Conservation (phyloP, 305 asterid species). For the Ruellia speciosa region DNA sequence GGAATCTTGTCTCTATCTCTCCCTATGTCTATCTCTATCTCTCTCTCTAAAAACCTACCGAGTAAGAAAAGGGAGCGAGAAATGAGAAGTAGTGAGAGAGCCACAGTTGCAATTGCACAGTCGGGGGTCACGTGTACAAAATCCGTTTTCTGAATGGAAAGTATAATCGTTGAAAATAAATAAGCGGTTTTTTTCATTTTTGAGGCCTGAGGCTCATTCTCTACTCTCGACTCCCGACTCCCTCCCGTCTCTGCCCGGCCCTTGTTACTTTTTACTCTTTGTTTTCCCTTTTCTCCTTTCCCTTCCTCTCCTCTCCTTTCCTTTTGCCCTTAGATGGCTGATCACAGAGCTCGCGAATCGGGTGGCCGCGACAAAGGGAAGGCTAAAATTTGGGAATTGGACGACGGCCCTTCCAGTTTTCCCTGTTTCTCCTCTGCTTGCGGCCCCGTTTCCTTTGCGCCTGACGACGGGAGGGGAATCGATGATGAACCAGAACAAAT, state of each 20-base stretch:
- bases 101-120: not conserved
- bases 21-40: not conserved
- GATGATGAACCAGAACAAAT: not conserved
- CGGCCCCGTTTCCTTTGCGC: not conserved
- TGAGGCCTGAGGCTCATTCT: not conserved
- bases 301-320: not conserved
- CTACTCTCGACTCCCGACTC: too few relatives aligned
- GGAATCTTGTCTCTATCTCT: too few relatives aligned
- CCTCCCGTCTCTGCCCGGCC: too few relatives aligned
- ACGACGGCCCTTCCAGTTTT: not conserved
- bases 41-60: too few relatives aligned
- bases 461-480: not conserved
- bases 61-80: too few relatives aligned
- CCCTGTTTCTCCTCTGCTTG: not conserved
- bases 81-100: too few relatives aligned
- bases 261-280: not conserved
- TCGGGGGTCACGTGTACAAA: not conserved
- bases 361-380: not conserved
- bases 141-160: not conserved
- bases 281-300: not conserved
- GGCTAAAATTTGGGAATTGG: not conserved
- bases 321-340: not conserved
- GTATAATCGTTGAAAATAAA: not conserved
- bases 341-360: not conserved
- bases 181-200: not conserved